phyloP scores from a whole-genome alignment of 768 basidiomycete genomes.

The Boletus rex-veris region DNA sequence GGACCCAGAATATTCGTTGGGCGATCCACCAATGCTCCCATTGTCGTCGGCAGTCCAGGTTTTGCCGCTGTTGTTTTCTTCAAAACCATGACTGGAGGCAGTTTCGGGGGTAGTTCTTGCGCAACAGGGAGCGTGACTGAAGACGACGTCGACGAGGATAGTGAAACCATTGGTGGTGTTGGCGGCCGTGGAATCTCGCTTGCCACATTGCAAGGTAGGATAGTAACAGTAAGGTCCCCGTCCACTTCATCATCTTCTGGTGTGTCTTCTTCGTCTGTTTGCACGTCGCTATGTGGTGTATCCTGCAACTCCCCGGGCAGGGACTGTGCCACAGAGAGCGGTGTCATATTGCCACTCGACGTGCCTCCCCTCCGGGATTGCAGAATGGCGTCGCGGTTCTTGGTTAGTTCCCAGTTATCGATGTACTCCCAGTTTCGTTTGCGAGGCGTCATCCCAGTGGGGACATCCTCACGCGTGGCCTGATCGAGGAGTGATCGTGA shows the following conservation, averaged over 20 bases:
- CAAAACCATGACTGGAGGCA: not conserved
- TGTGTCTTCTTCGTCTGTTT: conserved; percentile 26
- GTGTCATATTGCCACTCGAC: conserved; percentile 33
- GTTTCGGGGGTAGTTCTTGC: conserved; percentile 8
- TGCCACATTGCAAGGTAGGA: conserved; percentile 6
- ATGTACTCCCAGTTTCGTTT: conserved; percentile 70
- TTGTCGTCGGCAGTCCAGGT: conserved; percentile 21
- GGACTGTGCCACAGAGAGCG: conserved; percentile 37
- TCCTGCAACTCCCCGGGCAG: conserved; percentile 31
- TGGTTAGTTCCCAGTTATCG: conserved; percentile 70
- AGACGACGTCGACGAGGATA: conserved; percentile 40
- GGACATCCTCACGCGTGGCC: conserved; percentile 57
- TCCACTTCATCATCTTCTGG: conserved; percentile 5
- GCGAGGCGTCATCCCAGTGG: conserved; percentile 73
- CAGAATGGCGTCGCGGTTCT: conserved; percentile 58
- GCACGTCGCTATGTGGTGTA: conserved; percentile 10
- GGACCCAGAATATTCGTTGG: conserved; percentile 35
- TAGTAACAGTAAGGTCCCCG: conserved; percentile 21
- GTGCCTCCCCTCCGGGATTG: conserved; percentile 44
- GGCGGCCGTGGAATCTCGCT: conserved; percentile 13
- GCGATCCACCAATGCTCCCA: conserved; percentile 31
- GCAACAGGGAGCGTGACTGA: conserved; percentile 26
- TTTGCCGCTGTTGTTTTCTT: conserved; percentile 26
- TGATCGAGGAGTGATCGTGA: conserved; percentile 51
- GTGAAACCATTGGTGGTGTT: conserved; percentile 28